These are phyloP conservation scores for Wolfiporia cocos DNA, from an alignment of 1,284 basidiomycete genomes.

Conservation along the genomic window DNA sequence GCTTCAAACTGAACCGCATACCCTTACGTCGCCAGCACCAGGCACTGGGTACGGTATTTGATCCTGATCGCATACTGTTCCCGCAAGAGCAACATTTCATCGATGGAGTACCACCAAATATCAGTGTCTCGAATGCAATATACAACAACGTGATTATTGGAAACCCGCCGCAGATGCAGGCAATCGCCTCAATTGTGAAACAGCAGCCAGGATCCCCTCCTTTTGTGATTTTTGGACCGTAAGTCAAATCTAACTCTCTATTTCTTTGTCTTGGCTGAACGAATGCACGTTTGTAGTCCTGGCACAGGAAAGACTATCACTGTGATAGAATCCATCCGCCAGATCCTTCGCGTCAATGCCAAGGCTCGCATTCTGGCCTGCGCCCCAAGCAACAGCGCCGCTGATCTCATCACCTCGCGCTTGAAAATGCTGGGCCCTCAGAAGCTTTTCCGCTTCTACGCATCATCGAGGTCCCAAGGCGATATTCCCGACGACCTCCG, in stretches of 20 bases:
- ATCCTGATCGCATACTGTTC: slow-evolving; percentile 33
- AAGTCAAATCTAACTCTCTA: too few relatives aligned
- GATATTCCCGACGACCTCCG: slow-evolving; percentile 36
- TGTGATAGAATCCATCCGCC: slow-evolving; percentile 55
- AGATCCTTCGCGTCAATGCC: slow-evolving; percentile 38
- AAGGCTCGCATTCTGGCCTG: slow-evolving; percentile 49
- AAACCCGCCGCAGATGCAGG: slow-evolving; percentile 46
- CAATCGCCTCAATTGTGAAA: slow-evolving; percentile 42
- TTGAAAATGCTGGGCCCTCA: slow-evolving; percentile 31
- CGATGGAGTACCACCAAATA: neutral
- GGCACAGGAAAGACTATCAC: slow-evolving; percentile 69
- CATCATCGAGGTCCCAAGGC: slow-evolving; percentile 44
- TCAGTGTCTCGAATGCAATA: neutral
- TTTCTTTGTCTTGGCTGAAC: too few relatives aligned
- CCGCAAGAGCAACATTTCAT: slow-evolving; percentile 27
- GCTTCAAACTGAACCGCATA: slow-evolving; percentile 49
- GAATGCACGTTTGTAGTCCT: slow-evolving; percentile 22
- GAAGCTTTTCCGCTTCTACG: slow-evolving; percentile 55
- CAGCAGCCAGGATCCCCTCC: slow-evolving; percentile 41
- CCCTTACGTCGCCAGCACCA: slow-evolving; percentile 50
- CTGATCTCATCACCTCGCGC: slow-evolving; percentile 49
- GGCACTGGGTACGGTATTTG: slow-evolving; percentile 41
- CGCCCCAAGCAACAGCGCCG: slow-evolving; percentile 54
- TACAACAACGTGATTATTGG: slow-evolving; percentile 6
- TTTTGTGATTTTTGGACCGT: slow-evolving; percentile 63